phyloP scores from a whole-genome alignment of 768 basidiomycete species.

The Sarcodon aspratus region DNA sequence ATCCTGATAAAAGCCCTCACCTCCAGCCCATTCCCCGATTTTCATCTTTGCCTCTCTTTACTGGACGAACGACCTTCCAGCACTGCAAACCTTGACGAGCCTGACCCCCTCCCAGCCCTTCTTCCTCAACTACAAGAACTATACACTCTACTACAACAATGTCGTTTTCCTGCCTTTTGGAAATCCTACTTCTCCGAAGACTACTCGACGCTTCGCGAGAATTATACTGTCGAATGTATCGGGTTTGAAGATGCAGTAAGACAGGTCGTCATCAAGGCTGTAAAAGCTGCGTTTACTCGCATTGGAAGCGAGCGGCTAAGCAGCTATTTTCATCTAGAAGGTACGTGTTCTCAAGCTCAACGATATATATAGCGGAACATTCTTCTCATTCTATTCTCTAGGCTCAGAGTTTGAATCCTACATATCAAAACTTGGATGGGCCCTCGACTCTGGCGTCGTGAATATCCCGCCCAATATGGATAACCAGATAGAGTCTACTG shows the following conservation, averaged over 20 bases:
- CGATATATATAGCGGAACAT: background rate
- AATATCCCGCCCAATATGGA: conserved; percentile 73
- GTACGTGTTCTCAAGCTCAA: conserved; percentile 21
- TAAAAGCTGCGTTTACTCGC: conserved; percentile 67
- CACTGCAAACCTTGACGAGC: conserved; percentile 54
- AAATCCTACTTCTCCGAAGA: conserved; percentile 55
- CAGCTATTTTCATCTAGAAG: conserved; percentile 58
- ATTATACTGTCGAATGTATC: conserved; percentile 74
- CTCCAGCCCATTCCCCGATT: conserved; percentile 81
- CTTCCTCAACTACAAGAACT: conserved; percentile 60
- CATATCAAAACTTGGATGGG: conserved; percentile 59
- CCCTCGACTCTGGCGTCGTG: conserved; percentile 45
- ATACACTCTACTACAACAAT: conserved; percentile 64
- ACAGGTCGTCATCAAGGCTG: conserved; percentile 65
- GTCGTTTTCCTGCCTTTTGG: conserved; percentile 88
- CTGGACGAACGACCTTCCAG: conserved; percentile 58
- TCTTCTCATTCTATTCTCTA: conserved; percentile 10
- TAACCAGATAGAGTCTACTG: conserved; percentile 78
- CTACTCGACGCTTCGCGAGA: conserved; percentile 64
- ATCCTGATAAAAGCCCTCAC: conserved; percentile 89
- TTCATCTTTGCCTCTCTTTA: conserved; percentile 90
- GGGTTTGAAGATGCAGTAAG: conserved; percentile 82
- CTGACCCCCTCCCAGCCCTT: conserved; percentile 66
- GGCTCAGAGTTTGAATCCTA: conserved; percentile 50
- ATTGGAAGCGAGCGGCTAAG: conserved; percentile 59